Percentiles rank a stretch among this genome's conserved stretches.
phyloP scores from a whole-genome alignment of 305 asterid genomes.

The Fraxinus greggii region DNA sequence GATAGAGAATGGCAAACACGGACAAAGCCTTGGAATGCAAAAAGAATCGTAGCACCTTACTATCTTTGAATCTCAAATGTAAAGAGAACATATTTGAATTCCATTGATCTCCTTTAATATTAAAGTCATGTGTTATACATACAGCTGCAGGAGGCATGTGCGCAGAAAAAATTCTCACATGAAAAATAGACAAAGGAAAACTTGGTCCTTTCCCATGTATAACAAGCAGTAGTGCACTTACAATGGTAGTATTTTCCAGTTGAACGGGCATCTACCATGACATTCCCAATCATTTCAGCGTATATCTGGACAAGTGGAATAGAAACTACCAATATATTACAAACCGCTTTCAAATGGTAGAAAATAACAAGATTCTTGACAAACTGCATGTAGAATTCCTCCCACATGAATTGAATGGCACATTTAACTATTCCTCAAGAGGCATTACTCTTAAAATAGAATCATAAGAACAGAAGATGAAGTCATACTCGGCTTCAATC shows the following conservation, averaged over 20 bases:
- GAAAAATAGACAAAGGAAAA: slow-evolving; percentile 6
- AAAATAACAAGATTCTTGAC: neutral
- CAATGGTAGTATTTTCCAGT: slow-evolving; percentile 98
- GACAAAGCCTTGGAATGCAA: neutral
- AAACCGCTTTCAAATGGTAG: neutral
- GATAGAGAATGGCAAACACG: neutral
- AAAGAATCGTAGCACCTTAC: neutral
- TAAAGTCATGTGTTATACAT: neutral
- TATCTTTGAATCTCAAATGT: neutral
- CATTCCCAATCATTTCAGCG: slow-evolving; percentile 97
- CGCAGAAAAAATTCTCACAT: neutral
- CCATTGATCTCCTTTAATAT: neutral
- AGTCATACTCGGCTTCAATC: neutral
- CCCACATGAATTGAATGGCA: neutral
- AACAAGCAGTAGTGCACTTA: slow-evolving; percentile 37
- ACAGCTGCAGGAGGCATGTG: neutral
- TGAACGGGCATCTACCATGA: slow-evolving; percentile 96
- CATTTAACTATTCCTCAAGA: neutral
- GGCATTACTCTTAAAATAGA: neutral
- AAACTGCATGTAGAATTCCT: neutral
- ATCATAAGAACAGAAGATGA: neutral
- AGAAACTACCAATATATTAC: slow-evolving; percentile 22
- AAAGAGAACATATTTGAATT: neutral
- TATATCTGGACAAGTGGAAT: slow-evolving; percentile 58
- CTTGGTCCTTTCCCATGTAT: neutral